phyloP scores from a whole-genome alignment of 768 basidiomycete genomes.

The Pleurotus sapidus region DNA sequence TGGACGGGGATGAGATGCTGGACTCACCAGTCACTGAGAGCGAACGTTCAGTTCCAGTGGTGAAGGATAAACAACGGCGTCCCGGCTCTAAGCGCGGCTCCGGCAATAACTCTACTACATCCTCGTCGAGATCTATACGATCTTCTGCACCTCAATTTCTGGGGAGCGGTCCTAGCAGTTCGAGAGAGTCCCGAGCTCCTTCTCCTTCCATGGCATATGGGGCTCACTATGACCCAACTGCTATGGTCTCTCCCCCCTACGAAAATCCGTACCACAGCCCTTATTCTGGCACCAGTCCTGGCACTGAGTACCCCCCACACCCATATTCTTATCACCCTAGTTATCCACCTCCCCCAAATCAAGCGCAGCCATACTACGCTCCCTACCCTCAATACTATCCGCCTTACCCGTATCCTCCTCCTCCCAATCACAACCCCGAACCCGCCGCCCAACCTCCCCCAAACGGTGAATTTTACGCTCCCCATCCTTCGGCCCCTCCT shows the following conservation, averaged over 20 bases:
- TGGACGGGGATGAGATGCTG: constrained; percentile 66
- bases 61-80: constrained; percentile 41
- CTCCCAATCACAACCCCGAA: constrained; percentile 30
- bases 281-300: constrained; percentile 23
- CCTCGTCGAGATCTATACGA: constrained; percentile 60
- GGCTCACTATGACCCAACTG: constrained; percentile 64
- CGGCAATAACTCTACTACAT: constrained; percentile 45
- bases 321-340: constrained; percentile 45
- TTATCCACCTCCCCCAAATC: constrained; percentile 8
- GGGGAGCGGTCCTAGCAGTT: constrained; percentile 53
- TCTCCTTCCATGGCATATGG: constrained; percentile 79
- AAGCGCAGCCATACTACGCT: constrained; percentile 11
- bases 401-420: constrained; percentile 39
- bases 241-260: constrained; percentile 35
- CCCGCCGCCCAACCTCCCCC: constrained; percentile 23
- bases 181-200: constrained; percentile 69
- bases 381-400: constrained; percentile 31
- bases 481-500: constrained; percentile 21
- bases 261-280: constrained; percentile 43
- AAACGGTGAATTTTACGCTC: constrained; percentile 27
- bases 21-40: constrained; percentile 79
- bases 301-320: constrained; percentile 45
- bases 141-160: constrained; percentile 48
- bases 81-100: constrained; percentile 34
- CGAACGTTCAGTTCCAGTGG: constrained; percentile 64